Base-by-base conservation (phyloP, 148 eudicot genomes). In the Cornus controversa region DNA sequence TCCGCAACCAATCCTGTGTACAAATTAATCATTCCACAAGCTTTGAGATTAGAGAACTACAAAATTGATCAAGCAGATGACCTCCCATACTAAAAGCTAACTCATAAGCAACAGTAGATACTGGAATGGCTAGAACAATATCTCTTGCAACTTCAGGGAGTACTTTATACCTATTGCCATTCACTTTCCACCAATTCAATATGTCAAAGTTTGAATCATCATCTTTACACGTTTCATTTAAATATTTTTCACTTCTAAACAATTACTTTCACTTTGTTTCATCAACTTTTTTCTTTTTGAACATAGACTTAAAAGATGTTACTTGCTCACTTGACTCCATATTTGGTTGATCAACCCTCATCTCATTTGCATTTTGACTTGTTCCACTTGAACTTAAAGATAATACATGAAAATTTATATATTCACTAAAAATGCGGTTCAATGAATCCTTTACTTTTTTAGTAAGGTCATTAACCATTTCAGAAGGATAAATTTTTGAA, bases 51-150 rank as follows among this genome's bases (percentile, higher is more conserved):
- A 75, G 34, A 22, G 69, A 63, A 64, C 57, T 63, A 4, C n/a
- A 7, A 26, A 34, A 62, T 7, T 66, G 77, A 6, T 75, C 69
- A 31, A 75, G 34, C 1, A 37, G 13, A 37, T 57, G 36, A 1
- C 69, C 31, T 24, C 25, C 14, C 1, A 0, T 73, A 26, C 76
- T 54, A 58, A 58, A 58, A 73, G 42, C 40, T 1, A 47, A 75
- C 23, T 64, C 29, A 0, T 67, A 58, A 8, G 68, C 67, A 58
- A 74, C 53, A 2, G 54, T 58, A 8, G 53, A 74, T 1, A 74
- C 16, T 1, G 54, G 68, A 29, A 74, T 74, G 2, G 68, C 77
- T 6, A 74, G 53, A n/a, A n/a, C n/a, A 74, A 75, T 16, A 64
- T 63, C 69, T 4, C 54, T 13, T 3, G 77, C 69, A 1, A 63